A percentile compares a stretch with the other conserved stretches of the same genome.
Evolutionary conservation across 345 rosid species (phyloP).

Genomic region (Ceriops tagal): DNA sequence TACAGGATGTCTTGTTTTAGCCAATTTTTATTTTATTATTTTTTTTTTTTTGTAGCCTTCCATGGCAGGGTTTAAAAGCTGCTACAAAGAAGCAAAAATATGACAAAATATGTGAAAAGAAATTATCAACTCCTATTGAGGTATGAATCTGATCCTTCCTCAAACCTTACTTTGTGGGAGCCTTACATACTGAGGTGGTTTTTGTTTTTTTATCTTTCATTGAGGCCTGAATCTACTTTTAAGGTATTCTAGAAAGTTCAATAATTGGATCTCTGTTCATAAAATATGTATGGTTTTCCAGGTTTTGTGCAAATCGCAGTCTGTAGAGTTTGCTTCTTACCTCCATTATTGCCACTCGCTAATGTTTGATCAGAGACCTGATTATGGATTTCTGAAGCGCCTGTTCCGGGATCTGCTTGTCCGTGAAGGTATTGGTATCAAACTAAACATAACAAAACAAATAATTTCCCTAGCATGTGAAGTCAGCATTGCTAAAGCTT

Average conservation of each 20-base stretch:
- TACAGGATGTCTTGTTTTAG: not conserved
- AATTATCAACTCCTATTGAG: constrained; percentile 90
- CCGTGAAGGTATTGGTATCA: constrained; percentile 53
- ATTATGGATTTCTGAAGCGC: constrained; percentile 77
- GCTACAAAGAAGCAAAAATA: constrained; percentile 88
- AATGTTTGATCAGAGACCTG: constrained; percentile 79
- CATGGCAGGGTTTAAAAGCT: constrained; percentile 92
- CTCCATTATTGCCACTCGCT: constrained; percentile 83
- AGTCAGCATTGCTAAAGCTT: no score
- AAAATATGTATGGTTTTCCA: constrained; percentile 12
- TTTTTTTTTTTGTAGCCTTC: constrained; percentile 53
- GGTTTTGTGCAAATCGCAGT: constrained; percentile 78
- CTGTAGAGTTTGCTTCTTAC: constrained; percentile 88
- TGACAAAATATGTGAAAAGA: constrained; percentile 86
- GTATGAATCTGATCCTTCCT: constrained; percentile 25
- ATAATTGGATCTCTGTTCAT: not conserved
- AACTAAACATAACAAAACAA: not conserved
- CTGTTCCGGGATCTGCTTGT: constrained; percentile 68
- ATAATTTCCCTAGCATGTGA: no score
- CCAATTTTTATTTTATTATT: constrained; percentile 6
- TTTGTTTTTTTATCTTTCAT: not conserved
- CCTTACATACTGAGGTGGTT: no score
- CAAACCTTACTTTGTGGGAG: not conserved
- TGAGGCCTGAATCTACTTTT: not conserved
- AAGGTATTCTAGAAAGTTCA: not conserved